A percentile compares a stretch with the other conserved stretches of the same genome.
Evolutionary conservation across 1,139 yeast genomes (phyloP).

Genomic region (Kluyveromyces sp.): DNA sequence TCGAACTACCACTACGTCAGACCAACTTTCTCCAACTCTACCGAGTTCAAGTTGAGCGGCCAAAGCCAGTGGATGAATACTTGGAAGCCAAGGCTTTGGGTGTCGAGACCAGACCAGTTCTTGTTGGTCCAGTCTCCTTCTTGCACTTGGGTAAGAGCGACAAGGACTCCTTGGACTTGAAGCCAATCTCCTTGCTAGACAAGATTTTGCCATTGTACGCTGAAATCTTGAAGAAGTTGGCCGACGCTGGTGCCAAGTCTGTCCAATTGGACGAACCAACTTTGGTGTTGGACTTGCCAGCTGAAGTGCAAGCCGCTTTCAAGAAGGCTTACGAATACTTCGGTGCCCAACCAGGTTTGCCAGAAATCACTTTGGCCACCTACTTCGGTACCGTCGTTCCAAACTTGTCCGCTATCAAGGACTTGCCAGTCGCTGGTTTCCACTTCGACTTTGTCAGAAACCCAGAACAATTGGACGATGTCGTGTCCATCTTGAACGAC

Average conservation of each 20-base stretch:
- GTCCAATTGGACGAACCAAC: conserved; percentile 98
- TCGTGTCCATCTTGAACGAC: conserved; percentile 52
- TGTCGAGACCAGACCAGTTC: conserved; percentile 92
- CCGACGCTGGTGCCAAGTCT: conserved; percentile 88
- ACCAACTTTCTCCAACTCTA: conserved; percentile 95
- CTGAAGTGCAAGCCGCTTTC: conserved; percentile 74
- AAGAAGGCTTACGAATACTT: conserved; percentile 62
- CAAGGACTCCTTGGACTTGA: conserved; percentile 92
- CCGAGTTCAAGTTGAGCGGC: conserved; percentile 93
- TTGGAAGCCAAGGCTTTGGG: conserved; percentile 97
- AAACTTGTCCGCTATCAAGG: conserved; percentile 82
- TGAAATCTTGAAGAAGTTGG: conserved; percentile 78
- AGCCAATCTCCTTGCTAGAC: conserved; percentile 81
- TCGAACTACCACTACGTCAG: conserved; percentile 99
- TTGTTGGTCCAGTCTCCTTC: conserved; percentile 95
- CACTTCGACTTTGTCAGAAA: conserved; percentile 96
- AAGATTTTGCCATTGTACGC: conserved; percentile 89
- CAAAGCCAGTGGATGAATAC: conserved; percentile 93
- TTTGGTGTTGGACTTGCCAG: conserved; percentile 88
- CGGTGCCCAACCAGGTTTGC: conserved; percentile 49
- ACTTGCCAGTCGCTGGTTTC: conserved; percentile 88
- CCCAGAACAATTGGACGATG: conserved; percentile 91
- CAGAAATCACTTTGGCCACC: conserved; percentile 77
- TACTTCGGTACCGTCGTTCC: conserved; percentile 99
- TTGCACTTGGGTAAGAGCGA: conserved; percentile 95